Conservation (phyloP, 2,329 filamentous ascomycete genomes). For the Trichoderma koningiopsis region DNA sequence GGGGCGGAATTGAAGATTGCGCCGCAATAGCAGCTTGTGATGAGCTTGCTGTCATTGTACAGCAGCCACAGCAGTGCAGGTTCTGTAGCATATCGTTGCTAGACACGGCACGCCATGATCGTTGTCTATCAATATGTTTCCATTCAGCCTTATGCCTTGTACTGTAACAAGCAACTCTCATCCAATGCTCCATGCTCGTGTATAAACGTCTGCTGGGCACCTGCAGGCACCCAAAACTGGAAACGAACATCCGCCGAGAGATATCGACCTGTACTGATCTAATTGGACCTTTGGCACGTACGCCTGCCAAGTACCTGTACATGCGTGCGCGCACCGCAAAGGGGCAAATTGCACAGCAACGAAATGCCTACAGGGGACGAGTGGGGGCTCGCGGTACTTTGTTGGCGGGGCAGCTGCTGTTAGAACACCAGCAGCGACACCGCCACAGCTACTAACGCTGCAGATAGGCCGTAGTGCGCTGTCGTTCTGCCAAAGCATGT, state of each 20-base stretch:
- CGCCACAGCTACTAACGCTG: neutral
- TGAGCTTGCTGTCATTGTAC: constrained; percentile 16
- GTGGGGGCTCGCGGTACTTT: constrained; percentile 9
- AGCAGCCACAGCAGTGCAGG: neutral
- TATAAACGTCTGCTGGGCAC: neutral
- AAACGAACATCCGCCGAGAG: neutral
- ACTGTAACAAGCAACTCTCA: neutral
- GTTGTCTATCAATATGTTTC: neutral
- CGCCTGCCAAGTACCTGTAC: neutral
- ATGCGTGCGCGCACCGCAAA: constrained; percentile 5
- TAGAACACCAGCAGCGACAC: neutral
- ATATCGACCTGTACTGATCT: neutral
- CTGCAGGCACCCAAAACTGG: neutral
- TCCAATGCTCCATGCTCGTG: neutral
- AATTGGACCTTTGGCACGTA: neutral
- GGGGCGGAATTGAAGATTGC: neutral
- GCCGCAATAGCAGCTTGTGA: neutral
- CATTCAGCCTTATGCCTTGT: neutral
- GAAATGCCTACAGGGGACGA: constrained; percentile 5
- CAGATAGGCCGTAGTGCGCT: neutral
- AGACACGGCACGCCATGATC: too few relatives aligned
- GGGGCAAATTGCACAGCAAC: constrained; percentile 15
- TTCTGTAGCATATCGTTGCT: neutral
- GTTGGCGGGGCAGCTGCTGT: constrained; percentile 18
- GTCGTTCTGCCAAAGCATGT: neutral